Conservation (phyloP, 306 rosid species). For the Pterocarpus santalinus region DNA sequence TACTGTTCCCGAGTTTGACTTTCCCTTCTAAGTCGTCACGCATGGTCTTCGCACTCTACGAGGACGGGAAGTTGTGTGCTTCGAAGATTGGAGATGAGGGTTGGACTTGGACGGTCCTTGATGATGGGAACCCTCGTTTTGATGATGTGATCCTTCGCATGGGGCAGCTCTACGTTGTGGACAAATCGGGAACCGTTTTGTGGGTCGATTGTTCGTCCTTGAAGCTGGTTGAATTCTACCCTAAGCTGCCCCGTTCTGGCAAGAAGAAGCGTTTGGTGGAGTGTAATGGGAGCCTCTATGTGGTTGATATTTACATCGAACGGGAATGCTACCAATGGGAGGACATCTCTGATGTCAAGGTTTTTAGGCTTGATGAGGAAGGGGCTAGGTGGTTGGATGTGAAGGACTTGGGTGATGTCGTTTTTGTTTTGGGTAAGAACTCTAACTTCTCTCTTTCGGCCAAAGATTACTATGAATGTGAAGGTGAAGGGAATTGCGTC, state of each 20-base stretch:
- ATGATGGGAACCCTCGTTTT: conserved; percentile 26
- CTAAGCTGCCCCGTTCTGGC: not conserved
- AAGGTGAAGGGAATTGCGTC: conserved; percentile 49
- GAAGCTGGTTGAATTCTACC: conserved; percentile 49
- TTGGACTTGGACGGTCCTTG: not conserved
- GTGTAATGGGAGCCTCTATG: conserved; percentile 52
- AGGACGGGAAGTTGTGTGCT: conserved; percentile 7
- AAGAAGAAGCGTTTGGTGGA: conserved; percentile 51
- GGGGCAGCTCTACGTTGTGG: conserved; percentile 48
- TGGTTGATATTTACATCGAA: conserved; percentile 46
- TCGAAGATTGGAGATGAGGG: conserved; percentile 30
- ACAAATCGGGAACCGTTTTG: conserved; percentile 48
- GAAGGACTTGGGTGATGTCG: conserved; percentile 40
- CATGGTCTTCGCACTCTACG: not conserved
- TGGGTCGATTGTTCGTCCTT: conserved; percentile 45
- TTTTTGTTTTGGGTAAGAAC: conserved; percentile 40
- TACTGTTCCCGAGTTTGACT: conserved; percentile 13
- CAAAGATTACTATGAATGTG: conserved; percentile 30
- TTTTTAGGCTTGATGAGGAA: conserved; percentile 53
- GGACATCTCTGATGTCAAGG: conserved; percentile 11
- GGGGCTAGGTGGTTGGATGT: conserved; percentile 47
- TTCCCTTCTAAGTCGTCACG: not conserved
- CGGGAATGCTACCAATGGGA: not conserved
- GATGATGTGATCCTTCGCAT: conserved; percentile 49
- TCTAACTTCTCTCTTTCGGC: conserved; percentile 48